Conservation (phyloP, 768 basidiomycete species). For the Boletus pseudopeckii region DNA sequence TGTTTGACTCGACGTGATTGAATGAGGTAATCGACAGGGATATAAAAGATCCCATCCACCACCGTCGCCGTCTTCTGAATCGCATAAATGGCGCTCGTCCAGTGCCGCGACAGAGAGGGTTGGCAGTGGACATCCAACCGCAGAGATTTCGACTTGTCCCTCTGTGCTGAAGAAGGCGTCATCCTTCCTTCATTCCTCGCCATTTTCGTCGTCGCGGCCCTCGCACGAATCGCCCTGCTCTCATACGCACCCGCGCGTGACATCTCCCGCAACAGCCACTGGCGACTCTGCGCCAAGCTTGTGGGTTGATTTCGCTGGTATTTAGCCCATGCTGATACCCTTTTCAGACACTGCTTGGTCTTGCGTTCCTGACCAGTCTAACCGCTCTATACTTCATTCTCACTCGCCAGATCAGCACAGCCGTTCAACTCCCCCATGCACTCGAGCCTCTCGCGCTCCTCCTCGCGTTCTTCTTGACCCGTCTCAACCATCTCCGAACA, state of each 20-base stretch:
- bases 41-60: background rate
- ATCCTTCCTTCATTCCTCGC: slow-evolving; percentile 54
- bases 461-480: slow-evolving; percentile 49
- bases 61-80: background rate
- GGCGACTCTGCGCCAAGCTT: slow-evolving; percentile 59
- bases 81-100: slow-evolving; percentile 32
- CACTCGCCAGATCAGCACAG: slow-evolving; percentile 31
- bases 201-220: slow-evolving; percentile 40
- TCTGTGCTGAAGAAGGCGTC: slow-evolving; percentile 77
- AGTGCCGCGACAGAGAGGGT: slow-evolving; percentile 58
- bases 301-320: slow-evolving; percentile 41
- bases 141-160: slow-evolving; percentile 72
- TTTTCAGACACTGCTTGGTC: slow-evolving; percentile 43
- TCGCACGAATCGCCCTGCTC: slow-evolving; percentile 38
- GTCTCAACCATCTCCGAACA: slow-evolving; percentile 66
- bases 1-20: too few relatives aligned
- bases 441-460: slow-evolving; percentile 57
- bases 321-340: background rate
- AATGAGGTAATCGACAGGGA: background rate
- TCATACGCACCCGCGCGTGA: slow-evolving; percentile 23
- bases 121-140: slow-evolving; percentile 57
- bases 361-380: slow-evolving; percentile 47
- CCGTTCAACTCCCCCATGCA: slow-evolving; percentile 48
- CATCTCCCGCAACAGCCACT: slow-evolving; percentile 45
- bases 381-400: slow-evolving; percentile 40